phyloP scores from a whole-genome alignment of 768 basidiomycete genomes.

The Naematelia aurantialba region DNA sequence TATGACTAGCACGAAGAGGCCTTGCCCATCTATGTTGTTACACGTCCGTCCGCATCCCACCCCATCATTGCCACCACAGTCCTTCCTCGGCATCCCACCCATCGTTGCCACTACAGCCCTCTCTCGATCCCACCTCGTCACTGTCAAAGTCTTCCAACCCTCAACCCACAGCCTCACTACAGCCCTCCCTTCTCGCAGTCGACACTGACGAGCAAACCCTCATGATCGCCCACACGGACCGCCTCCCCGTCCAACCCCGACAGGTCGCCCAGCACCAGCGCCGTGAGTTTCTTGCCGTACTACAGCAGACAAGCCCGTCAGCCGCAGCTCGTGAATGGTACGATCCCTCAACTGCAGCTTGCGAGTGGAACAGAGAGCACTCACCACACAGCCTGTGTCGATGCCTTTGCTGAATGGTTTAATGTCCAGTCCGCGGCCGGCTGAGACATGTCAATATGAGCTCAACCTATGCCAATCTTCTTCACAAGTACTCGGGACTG shows the following conservation, averaged over 20 bases:
- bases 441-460: slow-evolving; percentile 52
- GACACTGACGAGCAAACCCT: slow-evolving; percentile 58
- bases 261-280: slow-evolving; percentile 59
- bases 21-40: too few relatives aligned
- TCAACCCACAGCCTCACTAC: slow-evolving; percentile 3
- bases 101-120: too few relatives aligned
- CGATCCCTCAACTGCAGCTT: too few relatives aligned
- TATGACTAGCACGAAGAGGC: too few relatives aligned
- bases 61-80: neutral
- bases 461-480: too few relatives aligned
- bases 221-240: slow-evolving; percentile 61
- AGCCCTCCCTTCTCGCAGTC: slow-evolving; percentile 52
- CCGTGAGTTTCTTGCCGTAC: slow-evolving; percentile 63
- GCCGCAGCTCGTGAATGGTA: too few relatives aligned
- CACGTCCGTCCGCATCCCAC: neutral
- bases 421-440: slow-evolving; percentile 72
- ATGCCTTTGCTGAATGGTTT: slow-evolving; percentile 79
- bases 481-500: too few relatives aligned
- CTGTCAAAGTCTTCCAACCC: too few relatives aligned
- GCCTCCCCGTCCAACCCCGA: slow-evolving; percentile 30
- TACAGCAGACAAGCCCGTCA: slow-evolving; percentile 33
- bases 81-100: neutral
- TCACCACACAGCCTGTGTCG: slow-evolving; percentile 78
- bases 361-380: too few relatives aligned
- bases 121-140: too few relatives aligned